A percentile compares a stretch with the other conserved stretches of the same genome.
These are phyloP conservation scores for Mycena vulgaris DNA, from an alignment of 768 basidiomycete genomes.

Conservation along the genomic window DNA sequence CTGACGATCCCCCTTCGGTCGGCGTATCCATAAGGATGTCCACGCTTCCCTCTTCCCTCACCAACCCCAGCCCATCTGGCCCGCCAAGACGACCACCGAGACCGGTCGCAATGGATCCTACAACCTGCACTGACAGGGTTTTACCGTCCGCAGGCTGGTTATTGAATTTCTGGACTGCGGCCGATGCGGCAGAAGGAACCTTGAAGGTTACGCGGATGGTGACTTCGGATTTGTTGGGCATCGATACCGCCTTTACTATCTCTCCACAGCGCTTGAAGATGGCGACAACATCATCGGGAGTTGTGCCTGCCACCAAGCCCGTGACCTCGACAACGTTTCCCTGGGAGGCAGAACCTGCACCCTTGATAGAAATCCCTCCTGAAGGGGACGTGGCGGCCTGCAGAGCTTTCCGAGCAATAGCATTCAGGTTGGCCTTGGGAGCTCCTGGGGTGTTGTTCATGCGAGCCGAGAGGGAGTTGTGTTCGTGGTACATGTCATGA, in stretches of 20 bases:
- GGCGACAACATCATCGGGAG: conserved; percentile 86
- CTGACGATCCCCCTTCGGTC: conserved; percentile 70
- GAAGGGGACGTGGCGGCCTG: conserved; percentile 67
- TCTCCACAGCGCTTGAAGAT: conserved; percentile 88
- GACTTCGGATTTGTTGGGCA: conserved; percentile 57
- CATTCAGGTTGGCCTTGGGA: conserved; percentile 66
- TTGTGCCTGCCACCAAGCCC: conserved; percentile 83
- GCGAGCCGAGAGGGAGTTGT: conserved; percentile 75
- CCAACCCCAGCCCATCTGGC: conserved; percentile 65
- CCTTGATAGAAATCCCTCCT: conserved; percentile 73
- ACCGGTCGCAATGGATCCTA: conserved; percentile 68
- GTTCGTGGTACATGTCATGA: conserved; percentile 78
- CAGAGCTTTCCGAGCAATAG: conserved; percentile 73
- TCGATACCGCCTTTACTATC: conserved; percentile 65
- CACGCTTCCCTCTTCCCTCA: conserved; percentile 68
- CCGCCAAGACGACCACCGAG: conserved; percentile 74
- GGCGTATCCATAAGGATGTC: conserved; percentile 73
- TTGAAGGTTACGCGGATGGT: conserved; percentile 84
- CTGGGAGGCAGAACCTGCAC: conserved; percentile 64
- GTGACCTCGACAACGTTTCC: conserved; percentile 84
- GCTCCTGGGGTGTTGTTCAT: conserved; percentile 59
- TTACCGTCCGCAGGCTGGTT: conserved; percentile 89
- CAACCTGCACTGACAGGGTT: conserved; percentile 73
- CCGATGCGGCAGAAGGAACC: conserved; percentile 69
- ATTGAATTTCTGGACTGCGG: conserved; percentile 83